Conservation (phyloP, 768 basidiomycete genomes). For the Polyporus arcularius region DNA sequence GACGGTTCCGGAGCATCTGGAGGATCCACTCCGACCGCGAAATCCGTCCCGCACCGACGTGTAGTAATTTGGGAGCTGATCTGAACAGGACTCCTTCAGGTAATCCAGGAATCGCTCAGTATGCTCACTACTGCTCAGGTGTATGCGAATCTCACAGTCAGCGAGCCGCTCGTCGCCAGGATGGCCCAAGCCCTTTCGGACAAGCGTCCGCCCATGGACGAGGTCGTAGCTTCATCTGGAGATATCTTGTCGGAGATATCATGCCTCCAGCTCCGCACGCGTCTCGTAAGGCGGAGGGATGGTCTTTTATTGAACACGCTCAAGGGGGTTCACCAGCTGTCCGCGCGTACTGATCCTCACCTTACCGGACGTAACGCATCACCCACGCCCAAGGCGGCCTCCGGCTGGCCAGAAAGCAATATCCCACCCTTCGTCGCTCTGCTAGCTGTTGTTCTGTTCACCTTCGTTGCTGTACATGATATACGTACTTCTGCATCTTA, state of each 20-base stretch:
- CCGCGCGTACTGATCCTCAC: constrained; percentile 3
- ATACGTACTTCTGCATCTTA: too few relatives aligned
- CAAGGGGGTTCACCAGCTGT: neutral
- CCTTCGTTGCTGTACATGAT: too few relatives aligned
- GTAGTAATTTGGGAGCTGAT: constrained; percentile 22
- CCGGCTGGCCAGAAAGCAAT: too few relatives aligned
- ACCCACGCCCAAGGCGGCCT: neutral
- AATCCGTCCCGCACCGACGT: constrained; percentile 28
- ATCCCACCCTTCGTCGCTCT: too few relatives aligned
- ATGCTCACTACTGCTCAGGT: neutral
- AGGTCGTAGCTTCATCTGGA: constrained; percentile 18
- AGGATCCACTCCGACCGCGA: constrained; percentile 6
- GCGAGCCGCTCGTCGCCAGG: constrained; percentile 23
- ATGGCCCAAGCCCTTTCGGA: constrained; percentile 29
- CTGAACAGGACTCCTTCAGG: constrained; percentile 5
- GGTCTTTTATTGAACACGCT: neutral
- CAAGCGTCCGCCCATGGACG: constrained; percentile 24
- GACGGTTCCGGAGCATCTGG: constrained; percentile 24
- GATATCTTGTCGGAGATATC: neutral
- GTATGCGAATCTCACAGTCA: constrained; percentile 23
- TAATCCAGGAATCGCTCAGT: too few relatives aligned
- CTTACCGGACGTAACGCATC: constrained; percentile 1
- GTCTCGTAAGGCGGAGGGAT: constrained; percentile 11
- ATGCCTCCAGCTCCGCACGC: constrained; percentile 4
- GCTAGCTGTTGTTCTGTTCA: too few relatives aligned